Evolutionary conservation across 768 basidiomycete species (phyloP).

Genomic region (Lyophyllum shimeji): DNA sequence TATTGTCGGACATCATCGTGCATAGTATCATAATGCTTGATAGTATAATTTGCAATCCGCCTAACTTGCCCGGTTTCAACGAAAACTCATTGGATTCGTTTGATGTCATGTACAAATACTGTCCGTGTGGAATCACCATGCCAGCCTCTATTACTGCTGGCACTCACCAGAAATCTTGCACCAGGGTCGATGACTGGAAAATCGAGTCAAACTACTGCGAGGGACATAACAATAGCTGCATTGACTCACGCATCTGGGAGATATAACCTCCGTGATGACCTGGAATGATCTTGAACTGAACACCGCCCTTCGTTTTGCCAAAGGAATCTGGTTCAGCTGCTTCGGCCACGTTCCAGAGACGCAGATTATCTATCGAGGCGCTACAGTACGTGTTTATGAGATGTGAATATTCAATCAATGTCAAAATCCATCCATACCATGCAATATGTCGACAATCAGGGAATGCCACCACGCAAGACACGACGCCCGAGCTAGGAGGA

Average conservation of each 20-base stretch:
- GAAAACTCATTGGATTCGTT: slow-evolving; percentile 32
- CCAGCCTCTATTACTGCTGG: slow-evolving; percentile 94
- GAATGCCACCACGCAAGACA: slow-evolving; percentile 88
- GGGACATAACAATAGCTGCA: neutral
- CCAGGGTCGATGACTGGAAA: slow-evolving; percentile 80
- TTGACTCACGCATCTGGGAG: slow-evolving; percentile 83
- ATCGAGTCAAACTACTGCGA: slow-evolving; percentile 14
- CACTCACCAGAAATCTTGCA: slow-evolving; percentile 82
- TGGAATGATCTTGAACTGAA: slow-evolving; percentile 92
- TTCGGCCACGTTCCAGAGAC: slow-evolving; percentile 90
- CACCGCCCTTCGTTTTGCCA: slow-evolving; percentile 63
- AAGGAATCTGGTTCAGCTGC: slow-evolving; percentile 64
- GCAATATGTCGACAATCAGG: slow-evolving; percentile 92
- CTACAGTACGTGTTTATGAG: slow-evolving; percentile 34
- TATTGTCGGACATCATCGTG: slow-evolving; percentile 6
- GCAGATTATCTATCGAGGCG: slow-evolving; percentile 90
- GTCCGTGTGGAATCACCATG: slow-evolving; percentile 88
- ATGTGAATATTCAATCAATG: neutral
- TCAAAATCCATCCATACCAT: slow-evolving; percentile 59
- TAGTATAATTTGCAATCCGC: neutral
- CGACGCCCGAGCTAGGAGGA: slow-evolving; percentile 85
- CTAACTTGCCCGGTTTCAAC: neutral
- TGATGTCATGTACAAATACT: slow-evolving; percentile 90
- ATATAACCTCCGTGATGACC: slow-evolving; percentile 95
- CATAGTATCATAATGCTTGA: slow-evolving; percentile 8